Evolutionary conservation across 106 monocot genomes (phyloP).

Genomic region (Gastrodia elata): DNA sequence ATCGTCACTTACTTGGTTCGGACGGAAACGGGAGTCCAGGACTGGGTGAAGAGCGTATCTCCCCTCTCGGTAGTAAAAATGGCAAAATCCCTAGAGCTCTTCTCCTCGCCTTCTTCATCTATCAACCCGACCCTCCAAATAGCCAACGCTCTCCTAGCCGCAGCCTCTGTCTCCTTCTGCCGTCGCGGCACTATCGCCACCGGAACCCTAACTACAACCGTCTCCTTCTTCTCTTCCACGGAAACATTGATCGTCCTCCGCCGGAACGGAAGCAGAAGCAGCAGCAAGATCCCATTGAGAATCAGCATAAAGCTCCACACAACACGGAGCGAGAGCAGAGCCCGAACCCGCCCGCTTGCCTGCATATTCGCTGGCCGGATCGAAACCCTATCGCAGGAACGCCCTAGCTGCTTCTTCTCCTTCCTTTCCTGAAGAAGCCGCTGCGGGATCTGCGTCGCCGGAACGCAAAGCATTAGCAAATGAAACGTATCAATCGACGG

Average conservation of each 20-base stretch:
- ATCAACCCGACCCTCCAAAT: slow-evolving; percentile 28
- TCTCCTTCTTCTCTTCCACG: slow-evolving; percentile 3
- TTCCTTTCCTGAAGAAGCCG: neutral
- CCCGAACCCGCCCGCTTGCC: slow-evolving; percentile 22
- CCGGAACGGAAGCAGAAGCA: slow-evolving; percentile 30
- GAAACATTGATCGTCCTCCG: neutral
- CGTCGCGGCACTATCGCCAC: slow-evolving; percentile 12
- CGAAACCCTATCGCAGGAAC: neutral
- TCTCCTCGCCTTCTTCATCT: slow-evolving; percentile 11
- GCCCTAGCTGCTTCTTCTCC: neutral
- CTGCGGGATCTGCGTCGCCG: neutral
- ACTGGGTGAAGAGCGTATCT: slow-evolving; percentile 66
- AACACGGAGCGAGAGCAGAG: slow-evolving; percentile 27
- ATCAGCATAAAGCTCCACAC: slow-evolving; percentile 22
- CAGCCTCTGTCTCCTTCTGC: slow-evolving; percentile 31
- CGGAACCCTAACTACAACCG: slow-evolving; percentile 12
- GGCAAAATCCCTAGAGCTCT: slow-evolving; percentile 30
- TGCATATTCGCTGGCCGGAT: neutral
- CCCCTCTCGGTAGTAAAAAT: slow-evolving; percentile 48
- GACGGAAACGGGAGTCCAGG: slow-evolving; percentile 43
- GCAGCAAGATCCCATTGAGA: slow-evolving; percentile 25
- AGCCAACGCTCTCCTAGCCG: slow-evolving; percentile 53
- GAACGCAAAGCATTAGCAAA: neutral
- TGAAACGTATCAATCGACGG: neutral
- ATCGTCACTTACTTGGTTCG: slow-evolving; percentile 24